These are phyloP conservation scores for Aureobasidium namibiae DNA, from an alignment of 2,329 filamentous ascomycete genomes.

Conservation along the genomic window DNA sequence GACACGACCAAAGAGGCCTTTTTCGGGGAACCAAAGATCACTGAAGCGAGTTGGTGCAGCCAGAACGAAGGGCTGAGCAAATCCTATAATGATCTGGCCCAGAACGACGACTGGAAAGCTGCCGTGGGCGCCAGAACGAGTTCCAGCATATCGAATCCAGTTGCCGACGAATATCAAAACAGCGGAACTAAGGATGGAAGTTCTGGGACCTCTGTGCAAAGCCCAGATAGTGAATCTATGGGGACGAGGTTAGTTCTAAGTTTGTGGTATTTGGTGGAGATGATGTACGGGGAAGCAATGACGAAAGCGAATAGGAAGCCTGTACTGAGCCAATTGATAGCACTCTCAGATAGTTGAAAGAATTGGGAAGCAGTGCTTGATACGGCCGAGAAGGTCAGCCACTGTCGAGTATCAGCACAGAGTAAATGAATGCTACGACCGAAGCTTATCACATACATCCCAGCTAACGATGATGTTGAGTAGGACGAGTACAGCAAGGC, in stretches of 20 bases:
- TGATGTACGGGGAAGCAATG: conserved; percentile 52
- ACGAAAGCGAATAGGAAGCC: conserved; percentile 81
- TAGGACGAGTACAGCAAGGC: conserved; percentile 71
- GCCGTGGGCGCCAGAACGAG: conserved; percentile 34
- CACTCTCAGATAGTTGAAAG: conserved; percentile 64
- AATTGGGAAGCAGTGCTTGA: conserved; percentile 65
- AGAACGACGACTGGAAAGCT: conserved; percentile 74
- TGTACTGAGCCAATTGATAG: conserved; percentile 89
- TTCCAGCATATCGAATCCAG: conserved; percentile 55
- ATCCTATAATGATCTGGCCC: conserved; percentile 80
- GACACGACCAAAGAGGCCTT: conserved; percentile 54
- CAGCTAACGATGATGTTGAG: conserved; percentile 91
- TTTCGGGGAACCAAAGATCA: conserved; percentile 86
- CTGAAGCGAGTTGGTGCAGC: conserved; percentile 84
- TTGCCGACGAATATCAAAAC: conserved; percentile 72
- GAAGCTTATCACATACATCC: conserved; percentile 59
- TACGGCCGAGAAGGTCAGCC: conserved; percentile 86
- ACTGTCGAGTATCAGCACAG: conserved; percentile 44
- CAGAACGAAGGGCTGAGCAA: conserved; percentile 87
- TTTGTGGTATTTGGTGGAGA: too few relatives aligned
- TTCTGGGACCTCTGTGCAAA: conserved; percentile 71
- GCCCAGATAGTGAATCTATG: conserved; percentile 53
- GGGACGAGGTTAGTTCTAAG: not conserved
- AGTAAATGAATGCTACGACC: not conserved
- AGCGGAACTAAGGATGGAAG: conserved; percentile 65